Evolutionary conservation across 768 basidiomycete species (phyloP).

Genomic region (Clathrus columnatus): DNA sequence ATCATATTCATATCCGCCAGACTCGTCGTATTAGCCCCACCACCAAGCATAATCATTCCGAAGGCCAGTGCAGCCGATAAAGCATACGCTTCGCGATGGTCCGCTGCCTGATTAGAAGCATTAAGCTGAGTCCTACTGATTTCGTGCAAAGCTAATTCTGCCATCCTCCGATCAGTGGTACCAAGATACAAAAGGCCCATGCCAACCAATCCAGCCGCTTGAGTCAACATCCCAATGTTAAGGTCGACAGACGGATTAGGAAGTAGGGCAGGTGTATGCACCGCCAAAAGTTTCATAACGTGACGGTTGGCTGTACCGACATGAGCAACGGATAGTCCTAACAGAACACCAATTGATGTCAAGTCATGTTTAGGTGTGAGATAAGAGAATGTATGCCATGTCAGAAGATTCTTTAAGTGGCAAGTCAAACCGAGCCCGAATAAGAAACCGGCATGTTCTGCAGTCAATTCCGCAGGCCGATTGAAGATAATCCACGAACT

Average conservation of each 20-base stretch:
- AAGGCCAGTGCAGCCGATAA: slow-evolving; percentile 84
- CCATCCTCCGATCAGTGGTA: slow-evolving; percentile 81
- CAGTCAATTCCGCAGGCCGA: slow-evolving; percentile 80
- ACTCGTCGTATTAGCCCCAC: slow-evolving; percentile 51
- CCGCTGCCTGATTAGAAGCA: slow-evolving; percentile 76
- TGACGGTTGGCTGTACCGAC: slow-evolving; percentile 78
- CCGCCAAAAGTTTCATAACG: slow-evolving; percentile 84
- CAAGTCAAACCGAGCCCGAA: slow-evolving; percentile 89
- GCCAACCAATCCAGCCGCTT: slow-evolving; percentile 80
- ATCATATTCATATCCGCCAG: slow-evolving; percentile 70
- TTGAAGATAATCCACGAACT: slow-evolving; percentile 97
- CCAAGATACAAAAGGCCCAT: slow-evolving; percentile 88
- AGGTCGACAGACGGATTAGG: slow-evolving; percentile 82
- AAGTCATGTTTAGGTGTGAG: slow-evolving; percentile 94
- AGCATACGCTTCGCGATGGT: slow-evolving; percentile 88
- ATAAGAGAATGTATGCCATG: slow-evolving; percentile 94
- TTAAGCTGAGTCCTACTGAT: slow-evolving; percentile 70
- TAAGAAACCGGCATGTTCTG: slow-evolving; percentile 95
- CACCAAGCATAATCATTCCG: slow-evolving; percentile 94
- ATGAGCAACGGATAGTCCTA: slow-evolving; percentile 90
- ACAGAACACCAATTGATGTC: slow-evolving; percentile 86
- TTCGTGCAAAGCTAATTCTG: slow-evolving; percentile 82
- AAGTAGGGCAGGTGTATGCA: slow-evolving; percentile 88
- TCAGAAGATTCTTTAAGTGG: slow-evolving; percentile 80
- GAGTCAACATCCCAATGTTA: slow-evolving; percentile 83